Conservation (phyloP, 2,329 filamentous ascomycete genomes). For the Fusarium redolens region DNA sequence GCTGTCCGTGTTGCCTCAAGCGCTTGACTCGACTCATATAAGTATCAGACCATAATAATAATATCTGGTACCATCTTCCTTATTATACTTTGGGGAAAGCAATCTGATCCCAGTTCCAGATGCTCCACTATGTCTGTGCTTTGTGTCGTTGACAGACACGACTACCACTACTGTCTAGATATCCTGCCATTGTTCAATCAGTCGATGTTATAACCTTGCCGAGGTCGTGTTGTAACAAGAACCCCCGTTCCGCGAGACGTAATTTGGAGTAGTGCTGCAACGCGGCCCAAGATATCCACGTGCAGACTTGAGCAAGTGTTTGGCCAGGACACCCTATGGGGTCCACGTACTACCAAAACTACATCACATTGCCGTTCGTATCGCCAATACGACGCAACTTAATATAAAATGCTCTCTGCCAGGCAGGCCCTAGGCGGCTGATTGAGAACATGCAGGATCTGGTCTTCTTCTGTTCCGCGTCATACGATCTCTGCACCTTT, state of each 20-base stretch:
- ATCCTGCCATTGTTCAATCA: neutral
- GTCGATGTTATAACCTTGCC: neutral
- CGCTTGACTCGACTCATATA: neutral
- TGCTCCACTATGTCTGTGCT: neutral
- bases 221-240: neutral
- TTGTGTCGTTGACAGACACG: neutral
- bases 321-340: neutral
- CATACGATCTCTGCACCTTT: neutral
- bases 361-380: neutral
- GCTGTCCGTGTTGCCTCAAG: neutral
- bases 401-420: neutral
- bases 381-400: neutral
- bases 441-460: neutral
- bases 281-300: neutral
- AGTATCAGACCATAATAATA: neutral
- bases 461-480: neutral
- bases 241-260: neutral
- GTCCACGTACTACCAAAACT: neutral
- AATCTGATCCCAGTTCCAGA: neutral
- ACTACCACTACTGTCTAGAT: neutral
- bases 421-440: neutral
- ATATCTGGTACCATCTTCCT: neutral
- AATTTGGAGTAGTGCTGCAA: neutral
- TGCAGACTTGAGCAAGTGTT: neutral
- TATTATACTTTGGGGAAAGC: neutral